Evolutionary conservation across 148 eudicot species (phyloP).

Genomic region (Tetragonia tetragonoides): DNA sequence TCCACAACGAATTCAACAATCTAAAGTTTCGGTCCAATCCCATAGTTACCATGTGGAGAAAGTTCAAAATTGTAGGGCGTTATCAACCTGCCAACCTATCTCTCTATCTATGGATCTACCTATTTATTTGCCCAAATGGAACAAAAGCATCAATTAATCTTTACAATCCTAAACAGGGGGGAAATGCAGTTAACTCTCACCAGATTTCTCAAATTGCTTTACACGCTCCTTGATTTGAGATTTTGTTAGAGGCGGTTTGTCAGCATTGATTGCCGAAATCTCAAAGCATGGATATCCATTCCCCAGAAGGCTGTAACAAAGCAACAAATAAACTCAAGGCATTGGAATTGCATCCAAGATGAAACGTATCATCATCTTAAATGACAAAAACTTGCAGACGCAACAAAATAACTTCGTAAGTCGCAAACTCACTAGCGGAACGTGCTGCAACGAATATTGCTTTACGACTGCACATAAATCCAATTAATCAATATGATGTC

Average conservation of each 20-base stretch:
- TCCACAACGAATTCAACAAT: constrained; percentile 2
- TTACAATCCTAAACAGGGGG: background rate
- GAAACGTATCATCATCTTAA: background rate
- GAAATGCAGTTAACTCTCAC: constrained; percentile 40
- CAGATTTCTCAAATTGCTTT: constrained; percentile 79
- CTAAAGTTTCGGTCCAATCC: background rate
- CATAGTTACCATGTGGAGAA: constrained; percentile 4
- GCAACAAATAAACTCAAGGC: background rate
- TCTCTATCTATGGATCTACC: background rate
- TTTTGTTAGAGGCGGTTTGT: constrained; percentile 81
- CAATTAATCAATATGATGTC: background rate
- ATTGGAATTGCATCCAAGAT: background rate
- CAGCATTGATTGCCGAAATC: constrained; percentile 92
- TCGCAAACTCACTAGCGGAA: background rate
- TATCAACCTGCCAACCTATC: background rate
- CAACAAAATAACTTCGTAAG: background rate
- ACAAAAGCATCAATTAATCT: background rate
- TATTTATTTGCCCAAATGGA: background rate
- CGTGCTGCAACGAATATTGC: background rate
- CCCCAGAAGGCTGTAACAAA: constrained; percentile 63
- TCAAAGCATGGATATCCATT: constrained; percentile 92
- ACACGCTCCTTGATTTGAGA: constrained; percentile 88
- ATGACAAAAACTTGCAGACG: background rate
- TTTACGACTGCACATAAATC: background rate
- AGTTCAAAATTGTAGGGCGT: background rate